phyloP scores from a whole-genome alignment of 2,329 filamentous ascomycete genomes.

The Xylariaceae sp. region DNA sequence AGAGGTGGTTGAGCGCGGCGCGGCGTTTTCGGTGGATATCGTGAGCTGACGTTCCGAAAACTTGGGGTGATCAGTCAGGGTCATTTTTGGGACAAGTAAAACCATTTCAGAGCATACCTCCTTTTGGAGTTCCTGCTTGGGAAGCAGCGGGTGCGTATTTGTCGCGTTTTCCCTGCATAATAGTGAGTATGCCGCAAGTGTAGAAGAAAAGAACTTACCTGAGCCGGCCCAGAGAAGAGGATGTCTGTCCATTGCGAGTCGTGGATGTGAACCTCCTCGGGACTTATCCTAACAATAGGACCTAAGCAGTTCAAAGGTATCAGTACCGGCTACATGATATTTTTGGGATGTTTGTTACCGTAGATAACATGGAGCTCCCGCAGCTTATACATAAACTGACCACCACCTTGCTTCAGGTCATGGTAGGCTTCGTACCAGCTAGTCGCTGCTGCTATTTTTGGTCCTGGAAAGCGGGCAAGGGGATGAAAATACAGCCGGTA shows the following conservation, averaged over 20 bases:
- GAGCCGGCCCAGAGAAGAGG: slow-evolving; percentile 6
- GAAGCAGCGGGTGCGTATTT: slow-evolving; percentile 13
- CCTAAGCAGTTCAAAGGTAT: slow-evolving; percentile 41
- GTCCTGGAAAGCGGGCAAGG: background rate
- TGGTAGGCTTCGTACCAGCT: slow-evolving; percentile 18
- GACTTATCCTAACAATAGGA: slow-evolving; percentile 48
- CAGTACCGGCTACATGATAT: background rate
- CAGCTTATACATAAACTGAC: slow-evolving; percentile 14
- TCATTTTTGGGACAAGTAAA: background rate
- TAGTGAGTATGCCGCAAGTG: background rate
- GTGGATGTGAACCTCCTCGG: slow-evolving; percentile 41
- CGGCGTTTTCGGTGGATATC: slow-evolving; percentile 12
- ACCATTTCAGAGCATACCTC: slow-evolving; percentile 5
- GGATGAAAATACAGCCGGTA: background rate
- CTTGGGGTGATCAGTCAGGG: background rate
- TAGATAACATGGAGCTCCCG: slow-evolving; percentile 12
- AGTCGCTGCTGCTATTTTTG: background rate
- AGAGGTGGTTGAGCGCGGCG: slow-evolving; percentile 12
- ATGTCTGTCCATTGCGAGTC: slow-evolving; percentile 15
- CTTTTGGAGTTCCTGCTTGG: slow-evolving; percentile 12
- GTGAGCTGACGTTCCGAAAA: slow-evolving; percentile 13
- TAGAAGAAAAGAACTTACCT: slow-evolving; percentile 3
- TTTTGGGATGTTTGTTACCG: slow-evolving; percentile 4
- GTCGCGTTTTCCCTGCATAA: slow-evolving; percentile 11
- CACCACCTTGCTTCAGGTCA: slow-evolving; percentile 38